These are phyloP conservation scores for Dioszegia aurantiaca DNA, from an alignment of 768 basidiomycete genomes.

Conservation along the genomic window DNA sequence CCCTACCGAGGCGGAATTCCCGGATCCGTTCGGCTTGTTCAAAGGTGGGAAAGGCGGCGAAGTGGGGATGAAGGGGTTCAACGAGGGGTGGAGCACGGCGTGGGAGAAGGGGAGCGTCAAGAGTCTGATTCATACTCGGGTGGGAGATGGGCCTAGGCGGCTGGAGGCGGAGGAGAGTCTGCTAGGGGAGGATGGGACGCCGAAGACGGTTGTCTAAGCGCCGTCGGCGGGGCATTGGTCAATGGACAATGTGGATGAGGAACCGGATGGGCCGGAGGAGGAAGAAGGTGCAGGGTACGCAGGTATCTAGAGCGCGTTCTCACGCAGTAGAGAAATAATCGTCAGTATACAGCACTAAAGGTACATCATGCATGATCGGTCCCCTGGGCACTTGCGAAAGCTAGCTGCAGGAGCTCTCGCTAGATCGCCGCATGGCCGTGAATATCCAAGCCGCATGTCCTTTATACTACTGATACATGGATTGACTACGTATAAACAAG, in stretches of 20 bases:
- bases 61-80: slow-evolving; percentile 65
- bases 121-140: slow-evolving; percentile 82
- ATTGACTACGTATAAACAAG: not conserved
- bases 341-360: no score
- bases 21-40: slow-evolving; percentile 58
- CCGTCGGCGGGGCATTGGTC: no score
- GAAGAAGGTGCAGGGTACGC: not conserved
- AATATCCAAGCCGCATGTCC: no score
- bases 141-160: slow-evolving; percentile 81
- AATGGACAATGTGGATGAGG: no score
- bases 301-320: no score
- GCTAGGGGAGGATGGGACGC: slow-evolving; percentile 67
- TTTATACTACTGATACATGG: slow-evolving; percentile 11
- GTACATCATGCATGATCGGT: no score
- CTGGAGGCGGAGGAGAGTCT: slow-evolving; percentile 65
- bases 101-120: slow-evolving; percentile 77
- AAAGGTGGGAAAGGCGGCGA: slow-evolving; percentile 55
- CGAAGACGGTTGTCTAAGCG: slow-evolving; percentile 54
- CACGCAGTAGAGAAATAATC: no score
- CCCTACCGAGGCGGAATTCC: slow-evolving; percentile 73
- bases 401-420: no score
- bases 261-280: not conserved
- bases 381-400: no score
- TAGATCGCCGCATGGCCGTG: no score
- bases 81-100: slow-evolving; percentile 68